These are phyloP conservation scores for Coemansia sp. DNA, from an alignment of 192 early-diverging fungal genomes.

Conservation along the genomic window DNA sequence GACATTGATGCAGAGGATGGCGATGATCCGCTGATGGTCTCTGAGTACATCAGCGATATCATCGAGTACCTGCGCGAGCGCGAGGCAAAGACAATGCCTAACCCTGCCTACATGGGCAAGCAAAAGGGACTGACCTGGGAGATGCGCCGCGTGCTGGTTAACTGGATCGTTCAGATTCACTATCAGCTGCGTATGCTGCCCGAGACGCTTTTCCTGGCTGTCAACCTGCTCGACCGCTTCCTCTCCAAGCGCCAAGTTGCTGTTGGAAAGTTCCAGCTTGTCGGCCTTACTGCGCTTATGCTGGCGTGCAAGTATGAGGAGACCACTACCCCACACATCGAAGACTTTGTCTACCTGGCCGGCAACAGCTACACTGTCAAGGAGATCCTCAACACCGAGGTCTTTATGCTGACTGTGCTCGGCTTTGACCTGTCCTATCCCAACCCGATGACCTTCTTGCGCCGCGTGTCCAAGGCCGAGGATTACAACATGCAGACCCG, in stretches of 20 bases:
- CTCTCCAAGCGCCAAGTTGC: conserved; percentile 82
- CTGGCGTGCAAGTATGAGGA: conserved; percentile 97
- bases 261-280: conserved; percentile 87
- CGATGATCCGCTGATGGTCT: conserved; percentile 86
- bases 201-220: conserved; percentile 89
- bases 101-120: conserved; percentile 74
- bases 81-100: conserved; percentile 77
- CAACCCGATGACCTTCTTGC: conserved; percentile 88
- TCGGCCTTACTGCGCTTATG: conserved; percentile 87
- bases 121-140: conserved; percentile 88
- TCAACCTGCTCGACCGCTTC: conserved; percentile 96
- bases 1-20: conserved; percentile 78
- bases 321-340: conserved; percentile 74
- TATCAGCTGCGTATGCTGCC: conserved; percentile 85
- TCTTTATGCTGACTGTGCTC: conserved; percentile 83
- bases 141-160: conserved; percentile 90
- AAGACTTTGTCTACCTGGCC: conserved; percentile 83
- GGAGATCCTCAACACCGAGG: conserved; percentile 89
- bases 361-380: conserved; percentile 75
- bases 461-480: conserved; percentile 86
- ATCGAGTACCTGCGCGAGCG: conserved; percentile 78
- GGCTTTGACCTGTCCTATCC: conserved; percentile 88
- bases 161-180: conserved; percentile 96
- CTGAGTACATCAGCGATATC: conserved; percentile 94
- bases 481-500: conserved; percentile 87